Conservation (phyloP, 1,284 basidiomycete species). For the Naganishia cerealis region DNA sequence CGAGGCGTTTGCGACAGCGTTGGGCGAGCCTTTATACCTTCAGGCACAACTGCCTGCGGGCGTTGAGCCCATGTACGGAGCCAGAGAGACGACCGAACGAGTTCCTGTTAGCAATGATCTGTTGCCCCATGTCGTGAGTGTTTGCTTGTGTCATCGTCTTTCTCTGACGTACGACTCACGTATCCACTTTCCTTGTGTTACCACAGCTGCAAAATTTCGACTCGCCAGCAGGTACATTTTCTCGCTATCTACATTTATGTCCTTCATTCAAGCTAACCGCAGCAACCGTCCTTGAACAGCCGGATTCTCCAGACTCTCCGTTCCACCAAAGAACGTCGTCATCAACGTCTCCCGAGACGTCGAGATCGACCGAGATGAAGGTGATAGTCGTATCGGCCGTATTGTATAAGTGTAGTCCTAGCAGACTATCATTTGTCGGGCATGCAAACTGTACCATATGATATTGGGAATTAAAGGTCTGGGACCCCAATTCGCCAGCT, state of each 20-base stretch:
- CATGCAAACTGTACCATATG: too few species aligned
- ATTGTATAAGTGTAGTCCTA: background rate
- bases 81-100: background rate
- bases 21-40: slow-evolving; percentile 3
- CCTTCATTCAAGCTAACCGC: background rate
- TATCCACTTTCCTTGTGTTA: background rate
- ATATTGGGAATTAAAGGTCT: too few species aligned
- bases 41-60: slow-evolving; percentile 1
- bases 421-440: too few species aligned
- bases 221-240: slow-evolving; percentile 9
- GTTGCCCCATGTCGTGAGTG: slow-evolving; percentile 20
- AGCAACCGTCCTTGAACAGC: background rate
- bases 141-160: background rate
- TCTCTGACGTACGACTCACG: background rate
- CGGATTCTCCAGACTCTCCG: slow-evolving; percentile 18
- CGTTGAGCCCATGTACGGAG: slow-evolving; percentile 5
- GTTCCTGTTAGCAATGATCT: slow-evolving; percentile 5
- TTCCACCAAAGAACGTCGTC: slow-evolving; percentile 23
- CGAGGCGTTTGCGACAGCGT: slow-evolving; percentile 14
- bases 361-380: slow-evolving; percentile 17
- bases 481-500: too few species aligned
- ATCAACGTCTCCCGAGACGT: slow-evolving; percentile 26
- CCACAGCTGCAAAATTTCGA: slow-evolving; percentile 21
- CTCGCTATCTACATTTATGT: background rate
- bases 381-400: background rate